Conservation (phyloP, 768 basidiomycete genomes). For the Grammothele lineata region DNA sequence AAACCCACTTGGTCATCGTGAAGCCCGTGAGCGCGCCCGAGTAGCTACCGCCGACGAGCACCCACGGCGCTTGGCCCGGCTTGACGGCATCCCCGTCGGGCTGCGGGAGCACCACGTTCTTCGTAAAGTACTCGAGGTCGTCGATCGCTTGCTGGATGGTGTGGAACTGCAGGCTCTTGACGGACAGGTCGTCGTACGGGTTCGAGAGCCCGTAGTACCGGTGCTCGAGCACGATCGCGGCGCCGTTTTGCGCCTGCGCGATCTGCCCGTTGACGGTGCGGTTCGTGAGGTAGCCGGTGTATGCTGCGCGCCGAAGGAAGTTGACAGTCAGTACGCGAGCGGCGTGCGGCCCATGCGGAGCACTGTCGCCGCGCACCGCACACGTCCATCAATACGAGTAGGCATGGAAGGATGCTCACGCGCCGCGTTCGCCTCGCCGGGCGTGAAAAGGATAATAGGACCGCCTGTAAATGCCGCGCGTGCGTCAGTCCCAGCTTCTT, state of each 20-base stretch:
- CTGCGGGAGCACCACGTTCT: slow-evolving; percentile 63
- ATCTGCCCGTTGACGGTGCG: slow-evolving; percentile 57
- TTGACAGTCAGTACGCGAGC: neutral
- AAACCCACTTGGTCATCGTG: slow-evolving; percentile 66
- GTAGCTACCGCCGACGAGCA: slow-evolving; percentile 41
- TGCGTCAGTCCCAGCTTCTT: neutral
- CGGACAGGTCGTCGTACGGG: slow-evolving; percentile 56
- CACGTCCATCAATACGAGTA: too few relatives aligned
- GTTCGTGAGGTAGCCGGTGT: slow-evolving; percentile 58
- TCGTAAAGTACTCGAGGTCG: slow-evolving; percentile 66
- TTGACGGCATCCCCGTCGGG: slow-evolving; percentile 57
- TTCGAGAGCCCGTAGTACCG: slow-evolving; percentile 77
- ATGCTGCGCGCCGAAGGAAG: slow-evolving; percentile 15
- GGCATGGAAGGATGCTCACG: slow-evolving; percentile 18
- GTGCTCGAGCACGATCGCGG: slow-evolving; percentile 63
- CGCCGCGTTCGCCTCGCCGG: slow-evolving; percentile 59
- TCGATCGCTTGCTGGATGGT: slow-evolving; percentile 75
- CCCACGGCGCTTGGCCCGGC: slow-evolving; percentile 46
- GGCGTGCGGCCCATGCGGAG: neutral
- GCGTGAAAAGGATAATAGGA: slow-evolving; percentile 61
- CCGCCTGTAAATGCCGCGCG: slow-evolving; percentile 35
- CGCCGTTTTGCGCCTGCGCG: slow-evolving; percentile 61
- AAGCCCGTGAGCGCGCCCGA: slow-evolving; percentile 49
- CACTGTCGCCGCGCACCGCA: too few relatives aligned
- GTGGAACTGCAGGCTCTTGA: slow-evolving; percentile 51